Base-by-base conservation (phyloP, 2,329 filamentous ascomycete species). In the Hypomyces rosellus region DNA sequence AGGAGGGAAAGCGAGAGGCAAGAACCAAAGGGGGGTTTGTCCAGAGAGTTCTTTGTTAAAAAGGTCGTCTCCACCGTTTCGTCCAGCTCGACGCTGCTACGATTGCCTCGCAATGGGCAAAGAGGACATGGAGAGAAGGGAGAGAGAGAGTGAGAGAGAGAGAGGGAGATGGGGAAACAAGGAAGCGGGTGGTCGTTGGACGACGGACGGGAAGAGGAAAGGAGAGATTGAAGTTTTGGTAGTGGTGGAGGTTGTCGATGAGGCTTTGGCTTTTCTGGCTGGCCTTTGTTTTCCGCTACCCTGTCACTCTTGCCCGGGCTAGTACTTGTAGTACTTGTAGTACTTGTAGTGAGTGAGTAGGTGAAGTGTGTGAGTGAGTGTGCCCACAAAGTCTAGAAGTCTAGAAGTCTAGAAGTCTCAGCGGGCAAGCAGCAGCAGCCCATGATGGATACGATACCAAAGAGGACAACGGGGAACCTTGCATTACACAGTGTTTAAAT, bases 61-160 rank as follows among this genome's bases (percentile, higher is more conserved):
- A 38, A 38, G 36, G 36, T 38, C 14, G 52, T 63, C 58, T 59
- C 61, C 58, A 57, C 54, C 57, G 61, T 59, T 57, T 60, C 62
- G 57, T 64, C 65, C 65, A 69, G 66, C 66, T 68, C 64, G 59
- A 61, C 59, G 57, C 62, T 62, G 61, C 59, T 64, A 66, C 57
- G 61, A 66, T 62, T 68, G 66, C 66, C 65, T 69, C 65, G 61
- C 61, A 69, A 69, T 67, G 65, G 63, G 64, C 67, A 61, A 60
- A 60, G 62, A 59, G 57, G 57, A 61, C 63, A 68, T 63, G 62
- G 59, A 62, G 61, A 59, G 58, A 52, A 40, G 40, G 51, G 48
- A 46, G 47, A 14, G 30, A 46, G 44, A 20, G 22, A 37, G 34
- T 5, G 44, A 43, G 30, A 14, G 42, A 33, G 39, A 20, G 57